Evolutionary conservation across 1,284 basidiomycete species (phyloP), one percentile per base, ranked within the genome.

Genomic region (Cerrena zonata): DNA sequence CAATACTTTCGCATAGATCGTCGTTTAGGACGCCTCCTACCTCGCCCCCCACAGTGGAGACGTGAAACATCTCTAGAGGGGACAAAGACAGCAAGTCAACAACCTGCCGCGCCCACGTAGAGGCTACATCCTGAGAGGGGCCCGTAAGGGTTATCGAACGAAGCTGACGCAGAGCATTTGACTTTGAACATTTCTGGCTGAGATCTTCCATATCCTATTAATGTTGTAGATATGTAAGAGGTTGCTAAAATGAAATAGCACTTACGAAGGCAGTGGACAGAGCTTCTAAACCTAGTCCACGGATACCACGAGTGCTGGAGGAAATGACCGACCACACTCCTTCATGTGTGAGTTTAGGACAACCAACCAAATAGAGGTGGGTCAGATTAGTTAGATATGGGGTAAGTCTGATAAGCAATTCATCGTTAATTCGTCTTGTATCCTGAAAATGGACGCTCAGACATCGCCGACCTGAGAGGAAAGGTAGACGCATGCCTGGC

Each of bases 341-440:
- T 11, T 58, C 54, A 45, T 87, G 76, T 0, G 83, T 85, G n/a
- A 87, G 76, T 57, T 75, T 84, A 1, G 76, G 72, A 60, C 86
- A 89, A 15, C 86, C 86, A 0, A 77, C 74, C 12, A 89, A 64
- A 49, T 77, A 72, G 1, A 88, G 60, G 38, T 79, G 70, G 40
- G 81, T 75, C 12, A 89, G 66, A 7, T 71, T 64, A 12, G 58
- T 55, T 34, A 86, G 67, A 47, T 69, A 59, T 0, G 75, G 71
- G 30, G 0, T 82, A 74, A 4, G 86, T 59, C 2, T 65, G 55
- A 41, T 68, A 19, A 89, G 64, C 2, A 79, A 60, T 2, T 55
- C 57, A 58, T 89, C 84, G 0, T 77, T 84, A 25, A 89, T 67
- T 2, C 77, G 63, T 4, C 73, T 63, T 2, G 83, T 79, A 15